Evolutionary conservation across 2,329 filamentous ascomycete genomes (phyloP), one percentile per base, ranked within the genome.

Genomic region (Fusarium sp.): DNA sequence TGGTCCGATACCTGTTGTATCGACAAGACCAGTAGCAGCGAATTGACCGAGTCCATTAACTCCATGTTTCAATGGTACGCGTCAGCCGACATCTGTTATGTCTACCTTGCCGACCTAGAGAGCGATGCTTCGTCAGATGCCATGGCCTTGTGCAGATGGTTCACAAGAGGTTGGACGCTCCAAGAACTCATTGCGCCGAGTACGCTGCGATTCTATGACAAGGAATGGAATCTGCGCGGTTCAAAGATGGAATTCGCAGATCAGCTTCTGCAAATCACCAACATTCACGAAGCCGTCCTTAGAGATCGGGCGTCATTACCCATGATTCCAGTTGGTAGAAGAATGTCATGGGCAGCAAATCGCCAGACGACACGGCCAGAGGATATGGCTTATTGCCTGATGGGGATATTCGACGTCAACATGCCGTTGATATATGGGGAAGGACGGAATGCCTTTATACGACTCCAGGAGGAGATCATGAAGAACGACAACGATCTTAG

Each of bases 1-100:
- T 77, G 52, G 76, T 76, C 52, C 3, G 60, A 72, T 1, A 78
- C 76, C 1, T 78, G 74, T 37, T 78, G 76, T 4, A 78, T 78
- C n/a, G 70, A 78, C 2, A 76, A 78, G 34, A 35, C 65, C 0
- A 76, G 70, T 5, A 74, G 68, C 2, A 63, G 72, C 5, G 76
- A 77, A 43, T 37, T 78, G 0, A 61, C 56, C 1, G 68, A 78
- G 37, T 73, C 76, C 0, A 74, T 78, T 11, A 77, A 77, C 18
- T 73, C 64, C 3, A 78, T 78, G 74, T 78, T 76, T 16, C 30
- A 32, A 2, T 78, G 74, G 32, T 78, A 78, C 16, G 27, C 60
- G 10, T 64, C 68, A 18, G 67, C 75, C 1, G 50, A 35, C 0
- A 13, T 61, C 0, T 77, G 70, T 13, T 77, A 75, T 16, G 67